These are phyloP conservation scores for Acorus calamus DNA, from an alignment of 106 monocot genomes.

Conservation along the genomic window DNA sequence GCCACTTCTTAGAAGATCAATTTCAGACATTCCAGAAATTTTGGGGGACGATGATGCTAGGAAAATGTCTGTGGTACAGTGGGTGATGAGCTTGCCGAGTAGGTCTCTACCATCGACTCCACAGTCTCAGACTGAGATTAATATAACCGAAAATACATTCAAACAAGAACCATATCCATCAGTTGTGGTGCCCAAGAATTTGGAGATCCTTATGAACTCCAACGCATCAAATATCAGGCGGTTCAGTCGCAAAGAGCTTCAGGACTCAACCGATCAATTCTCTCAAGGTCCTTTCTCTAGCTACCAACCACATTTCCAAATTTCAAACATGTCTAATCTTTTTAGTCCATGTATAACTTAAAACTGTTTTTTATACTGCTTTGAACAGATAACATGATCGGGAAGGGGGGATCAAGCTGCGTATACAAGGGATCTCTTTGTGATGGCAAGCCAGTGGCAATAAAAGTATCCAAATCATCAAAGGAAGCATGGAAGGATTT, in stretches of 20 bases:
- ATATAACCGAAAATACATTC: not conserved
- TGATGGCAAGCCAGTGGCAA: slow-evolving; percentile 46
- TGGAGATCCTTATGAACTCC: slow-evolving; percentile 27
- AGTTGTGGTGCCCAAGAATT: slow-evolving; percentile 19
- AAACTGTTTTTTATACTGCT: not conserved
- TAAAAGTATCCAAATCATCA: slow-evolving; percentile 58
- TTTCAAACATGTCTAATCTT: not conserved
- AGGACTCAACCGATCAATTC: slow-evolving; percentile 40
- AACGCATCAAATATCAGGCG: slow-evolving; percentile 51
- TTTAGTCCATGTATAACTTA: not conserved
- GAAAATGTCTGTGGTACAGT: slow-evolving; percentile 85
- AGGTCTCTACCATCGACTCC: slow-evolving; percentile 22
- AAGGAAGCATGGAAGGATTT: slow-evolving; percentile 42
- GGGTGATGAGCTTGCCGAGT: slow-evolving; percentile 82
- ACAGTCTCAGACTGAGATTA: not conserved
- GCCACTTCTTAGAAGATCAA: slow-evolving; percentile 54
- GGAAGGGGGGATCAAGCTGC: slow-evolving; percentile 70
- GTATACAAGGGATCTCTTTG: slow-evolving; percentile 72
- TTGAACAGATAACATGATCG: slow-evolving; percentile 73
- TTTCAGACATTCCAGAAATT: slow-evolving; percentile 10
- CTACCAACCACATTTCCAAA: not conserved
- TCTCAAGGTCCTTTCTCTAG: slow-evolving; percentile 39
- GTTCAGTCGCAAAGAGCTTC: slow-evolving; percentile 57
- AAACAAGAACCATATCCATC: slow-evolving; percentile 1
- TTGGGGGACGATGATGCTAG: slow-evolving; percentile 19